phyloP scores from a whole-genome alignment of 306 rosid genomes.

The Pachyrhizus erosus region DNA sequence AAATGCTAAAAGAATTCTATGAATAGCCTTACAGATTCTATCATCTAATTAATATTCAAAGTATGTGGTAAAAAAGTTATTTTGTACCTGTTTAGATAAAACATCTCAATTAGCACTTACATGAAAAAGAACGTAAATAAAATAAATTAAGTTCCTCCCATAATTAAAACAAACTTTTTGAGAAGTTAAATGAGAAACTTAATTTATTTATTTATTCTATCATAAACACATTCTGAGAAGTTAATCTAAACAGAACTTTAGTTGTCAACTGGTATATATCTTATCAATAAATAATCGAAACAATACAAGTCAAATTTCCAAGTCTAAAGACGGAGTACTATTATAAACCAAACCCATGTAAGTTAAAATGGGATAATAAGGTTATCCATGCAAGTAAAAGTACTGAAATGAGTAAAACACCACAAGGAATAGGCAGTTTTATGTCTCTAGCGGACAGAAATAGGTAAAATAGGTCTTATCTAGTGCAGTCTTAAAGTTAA shows the following conservation, averaged over 20 bases:
- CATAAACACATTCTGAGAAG: background rate
- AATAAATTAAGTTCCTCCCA: no score
- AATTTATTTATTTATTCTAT: background rate
- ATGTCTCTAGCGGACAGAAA: background rate
- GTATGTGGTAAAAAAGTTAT: background rate
- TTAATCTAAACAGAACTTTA: background rate
- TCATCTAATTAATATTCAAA: background rate
- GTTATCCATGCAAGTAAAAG: background rate
- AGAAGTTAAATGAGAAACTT: no score
- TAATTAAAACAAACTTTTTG: no score
- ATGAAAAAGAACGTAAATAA: no score
- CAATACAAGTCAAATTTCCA: background rate
- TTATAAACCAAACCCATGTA: background rate
- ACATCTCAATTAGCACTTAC: no score
- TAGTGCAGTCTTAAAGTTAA: background rate
- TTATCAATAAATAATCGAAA: background rate
- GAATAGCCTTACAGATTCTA: background rate
- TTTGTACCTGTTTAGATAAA: background rate
- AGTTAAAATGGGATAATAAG: background rate
- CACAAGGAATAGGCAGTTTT: background rate
- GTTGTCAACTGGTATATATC: background rate
- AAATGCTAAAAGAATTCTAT: background rate
- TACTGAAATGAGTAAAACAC: background rate
- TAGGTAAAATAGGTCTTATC: background rate
- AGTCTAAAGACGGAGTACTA: background rate